These are phyloP conservation scores for Chytriomyces sp. DNA, from an alignment of 192 early-diverging fungal genomes.

Conservation along the genomic window DNA sequence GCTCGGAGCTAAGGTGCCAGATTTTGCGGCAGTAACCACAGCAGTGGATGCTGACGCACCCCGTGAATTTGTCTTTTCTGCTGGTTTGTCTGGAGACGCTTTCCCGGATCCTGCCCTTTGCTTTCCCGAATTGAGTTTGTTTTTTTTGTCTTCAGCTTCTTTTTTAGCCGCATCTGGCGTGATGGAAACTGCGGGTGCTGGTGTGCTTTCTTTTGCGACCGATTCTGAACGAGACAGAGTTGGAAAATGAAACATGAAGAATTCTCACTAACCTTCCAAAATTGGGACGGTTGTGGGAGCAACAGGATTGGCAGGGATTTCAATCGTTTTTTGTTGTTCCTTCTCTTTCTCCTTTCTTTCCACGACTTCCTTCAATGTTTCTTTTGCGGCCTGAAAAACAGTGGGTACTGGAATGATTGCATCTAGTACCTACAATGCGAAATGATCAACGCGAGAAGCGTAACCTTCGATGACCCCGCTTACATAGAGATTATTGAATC, in stretches of 20 bases:
- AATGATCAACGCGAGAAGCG: background rate
- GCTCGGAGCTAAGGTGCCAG: background rate
- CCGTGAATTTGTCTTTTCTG: background rate
- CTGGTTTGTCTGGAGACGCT: background rate
- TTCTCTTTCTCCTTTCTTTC: slow-evolving; percentile 45
- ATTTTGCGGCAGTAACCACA: background rate
- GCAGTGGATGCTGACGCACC: slow-evolving; percentile 11
- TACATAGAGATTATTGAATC: slow-evolving; percentile 56
- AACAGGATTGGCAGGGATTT: no score
- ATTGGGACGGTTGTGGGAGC: no score
- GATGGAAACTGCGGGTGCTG: background rate
- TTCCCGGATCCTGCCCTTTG: slow-evolving; percentile 23
- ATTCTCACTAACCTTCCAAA: no score
- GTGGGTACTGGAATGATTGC: slow-evolving; percentile 17
- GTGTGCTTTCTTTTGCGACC: background rate
- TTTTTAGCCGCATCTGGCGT: slow-evolving; percentile 4
- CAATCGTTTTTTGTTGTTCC: slow-evolving; percentile 27
- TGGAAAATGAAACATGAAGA: no score
- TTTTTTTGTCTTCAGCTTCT: slow-evolving; percentile 40
- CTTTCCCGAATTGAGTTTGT: slow-evolving; percentile 28
- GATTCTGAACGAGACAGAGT: slow-evolving; percentile 1
- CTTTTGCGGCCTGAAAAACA: slow-evolving; percentile 28
- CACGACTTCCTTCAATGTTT: slow-evolving; percentile 32
- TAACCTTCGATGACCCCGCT: background rate
- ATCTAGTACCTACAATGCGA: slow-evolving; percentile 33